phyloP scores from a whole-genome alignment of 2,329 filamentous ascomycete genomes.

The Chalara sp. region DNA sequence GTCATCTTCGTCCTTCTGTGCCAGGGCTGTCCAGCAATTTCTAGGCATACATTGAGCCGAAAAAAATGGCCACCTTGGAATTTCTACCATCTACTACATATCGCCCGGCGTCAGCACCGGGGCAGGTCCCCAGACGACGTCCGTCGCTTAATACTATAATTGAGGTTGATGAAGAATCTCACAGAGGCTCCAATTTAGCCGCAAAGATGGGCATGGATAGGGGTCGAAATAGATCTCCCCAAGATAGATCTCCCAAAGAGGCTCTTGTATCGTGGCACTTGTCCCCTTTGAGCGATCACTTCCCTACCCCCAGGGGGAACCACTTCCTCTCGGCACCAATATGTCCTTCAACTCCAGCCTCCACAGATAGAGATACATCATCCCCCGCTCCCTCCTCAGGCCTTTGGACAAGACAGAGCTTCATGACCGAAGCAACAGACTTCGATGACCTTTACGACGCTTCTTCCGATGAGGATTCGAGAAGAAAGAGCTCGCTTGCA shows the following conservation, averaged over 20 bases:
- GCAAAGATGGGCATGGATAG: constrained; percentile 20
- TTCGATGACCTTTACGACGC: constrained; percentile 87
- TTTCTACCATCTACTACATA: constrained; percentile 42
- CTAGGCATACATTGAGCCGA: constrained; percentile 6
- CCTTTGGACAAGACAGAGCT: constrained; percentile 56
- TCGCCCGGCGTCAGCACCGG: constrained; percentile 37
- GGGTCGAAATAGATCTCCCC: constrained; percentile 31
- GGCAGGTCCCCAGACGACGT: constrained; percentile 46
- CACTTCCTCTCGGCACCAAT: constrained; percentile 58
- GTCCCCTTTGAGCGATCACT: constrained; percentile 48
- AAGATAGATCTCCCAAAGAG: constrained; percentile 27
- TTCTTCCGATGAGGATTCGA: constrained; percentile 64
- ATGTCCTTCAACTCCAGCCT: constrained; percentile 54
- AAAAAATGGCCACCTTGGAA: constrained; percentile 28
- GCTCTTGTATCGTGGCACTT: constrained; percentile 23
- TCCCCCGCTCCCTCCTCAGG: constrained; percentile 50
- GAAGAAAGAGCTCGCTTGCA: constrained; percentile 33
- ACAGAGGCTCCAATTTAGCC: constrained; percentile 19
- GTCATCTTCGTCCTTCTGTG: constrained; percentile 13
- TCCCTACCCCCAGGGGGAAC: constrained; percentile 64
- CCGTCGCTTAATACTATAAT: constrained; percentile 58
- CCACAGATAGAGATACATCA: constrained; percentile 43
- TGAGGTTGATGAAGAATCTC: constrained; percentile 41
- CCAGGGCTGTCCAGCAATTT: constrained; percentile 12
- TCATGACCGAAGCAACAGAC: constrained; percentile 59